phyloP scores from a whole-genome alignment of 352 stramenopile genomes.

The Blastocystis sp. region DNA sequence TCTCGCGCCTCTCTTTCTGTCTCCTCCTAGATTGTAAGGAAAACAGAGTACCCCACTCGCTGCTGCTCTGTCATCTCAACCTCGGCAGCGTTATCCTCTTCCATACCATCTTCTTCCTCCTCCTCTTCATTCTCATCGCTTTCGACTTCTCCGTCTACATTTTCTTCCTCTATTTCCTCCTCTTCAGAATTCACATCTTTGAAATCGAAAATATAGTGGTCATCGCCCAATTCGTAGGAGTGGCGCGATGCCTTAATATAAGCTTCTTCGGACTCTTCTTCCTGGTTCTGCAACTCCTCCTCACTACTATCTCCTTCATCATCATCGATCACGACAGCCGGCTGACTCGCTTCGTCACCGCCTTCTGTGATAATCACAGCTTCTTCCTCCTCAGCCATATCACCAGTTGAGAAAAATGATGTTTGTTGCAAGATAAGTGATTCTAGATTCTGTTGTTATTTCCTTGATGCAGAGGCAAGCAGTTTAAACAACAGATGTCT shows the following conservation, averaged over 20 bases:
- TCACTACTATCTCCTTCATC: background rate
- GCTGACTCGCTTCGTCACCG: background rate
- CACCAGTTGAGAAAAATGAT: background rate
- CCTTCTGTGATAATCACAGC: background rate
- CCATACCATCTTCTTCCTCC: constrained; percentile 44
- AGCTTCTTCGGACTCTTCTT: background rate
- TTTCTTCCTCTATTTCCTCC: constrained; percentile 15
- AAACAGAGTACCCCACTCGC: background rate
- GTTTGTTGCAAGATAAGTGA: background rate
- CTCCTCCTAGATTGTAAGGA: background rate
- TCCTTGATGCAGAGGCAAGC: too few species aligned
- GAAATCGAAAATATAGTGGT: constrained; percentile 54
- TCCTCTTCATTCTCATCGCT: constrained; percentile 31
- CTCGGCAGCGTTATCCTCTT: background rate
- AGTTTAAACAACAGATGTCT: too few species aligned
- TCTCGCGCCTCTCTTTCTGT: constrained; percentile 7
- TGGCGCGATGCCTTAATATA: constrained; percentile 48
- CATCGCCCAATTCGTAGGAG: background rate
- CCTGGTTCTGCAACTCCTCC: background rate
- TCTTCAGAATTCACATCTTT: constrained; percentile 31
- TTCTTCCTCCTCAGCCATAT: constrained; percentile 6
- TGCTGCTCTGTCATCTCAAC: constrained; percentile 55
- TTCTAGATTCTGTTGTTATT: too few species aligned
- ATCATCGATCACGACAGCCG: background rate
- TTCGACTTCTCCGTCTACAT: background rate